phyloP scores from a whole-genome alignment of 2,329 filamentous ascomycete species.

The Penicillium palitans region DNA sequence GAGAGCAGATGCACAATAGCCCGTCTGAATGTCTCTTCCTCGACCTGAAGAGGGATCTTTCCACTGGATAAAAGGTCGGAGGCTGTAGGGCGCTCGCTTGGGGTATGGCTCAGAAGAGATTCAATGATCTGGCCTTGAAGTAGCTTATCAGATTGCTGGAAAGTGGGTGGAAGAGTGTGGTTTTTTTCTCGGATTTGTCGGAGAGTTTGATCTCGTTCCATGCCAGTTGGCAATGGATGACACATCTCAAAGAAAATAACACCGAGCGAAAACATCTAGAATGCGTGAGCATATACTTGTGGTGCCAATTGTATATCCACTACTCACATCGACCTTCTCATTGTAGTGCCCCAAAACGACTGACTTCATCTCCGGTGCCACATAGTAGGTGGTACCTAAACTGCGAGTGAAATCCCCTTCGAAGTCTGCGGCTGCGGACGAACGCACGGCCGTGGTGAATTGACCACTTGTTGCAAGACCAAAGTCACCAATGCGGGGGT shows the following conservation, averaged over 20 bases:
- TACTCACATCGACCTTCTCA: conserved; percentile 81
- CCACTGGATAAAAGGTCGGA: conserved; percentile 79
- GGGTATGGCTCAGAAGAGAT: conserved; percentile 77
- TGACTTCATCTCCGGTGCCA: conserved; percentile 86
- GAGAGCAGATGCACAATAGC: conserved; percentile 73
- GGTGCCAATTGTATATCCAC: not conserved
- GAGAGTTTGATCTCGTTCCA: conserved; percentile 66
- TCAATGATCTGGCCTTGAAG: conserved; percentile 75
- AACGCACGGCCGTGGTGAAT: conserved; percentile 43
- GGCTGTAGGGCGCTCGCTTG: conserved; percentile 78
- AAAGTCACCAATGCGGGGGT: conserved; percentile 96
- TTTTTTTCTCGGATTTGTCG: conserved; percentile 67
- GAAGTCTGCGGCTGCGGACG: conserved; percentile 38
- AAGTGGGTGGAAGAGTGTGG: conserved; percentile 70
- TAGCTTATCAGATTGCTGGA: conserved; percentile 66
- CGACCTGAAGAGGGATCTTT: conserved; percentile 85
- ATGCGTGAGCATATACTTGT: conserved; percentile 11
- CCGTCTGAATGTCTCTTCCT: conserved; percentile 84
- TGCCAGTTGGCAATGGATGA: conserved; percentile 59
- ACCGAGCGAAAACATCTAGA: conserved; percentile 86
- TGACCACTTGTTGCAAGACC: conserved; percentile 89
- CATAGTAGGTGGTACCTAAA: conserved; percentile 80
- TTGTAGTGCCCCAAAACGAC: conserved; percentile 76
- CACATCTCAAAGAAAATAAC: conserved; percentile 99
- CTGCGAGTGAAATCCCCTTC: conserved; percentile 52